Evolutionary conservation across 108 stramenopile species (phyloP).

Genomic region (Parietichytrium sp.): DNA sequence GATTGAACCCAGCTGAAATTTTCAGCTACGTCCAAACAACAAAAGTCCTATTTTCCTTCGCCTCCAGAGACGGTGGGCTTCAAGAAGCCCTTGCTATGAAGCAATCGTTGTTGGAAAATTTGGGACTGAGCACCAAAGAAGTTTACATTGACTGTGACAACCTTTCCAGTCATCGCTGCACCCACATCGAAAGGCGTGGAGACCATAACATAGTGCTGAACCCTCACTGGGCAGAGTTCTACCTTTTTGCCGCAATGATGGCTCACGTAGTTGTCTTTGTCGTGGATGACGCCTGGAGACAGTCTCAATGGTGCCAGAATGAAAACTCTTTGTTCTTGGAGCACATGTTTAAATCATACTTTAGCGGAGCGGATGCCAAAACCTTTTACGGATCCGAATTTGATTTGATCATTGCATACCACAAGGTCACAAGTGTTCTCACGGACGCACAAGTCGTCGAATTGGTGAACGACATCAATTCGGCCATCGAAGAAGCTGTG

Average conservation of each 20-base stretch:
- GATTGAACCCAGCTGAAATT: no score
- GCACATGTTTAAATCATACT: not conserved
- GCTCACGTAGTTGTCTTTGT: not conserved
- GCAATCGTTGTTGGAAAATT: no score
- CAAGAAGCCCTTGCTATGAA: no score
- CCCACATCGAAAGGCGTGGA: not conserved
- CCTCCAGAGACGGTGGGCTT: no score
- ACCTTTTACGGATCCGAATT: constrained; percentile 16
- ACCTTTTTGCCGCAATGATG: not conserved
- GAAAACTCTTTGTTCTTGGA: not conserved
- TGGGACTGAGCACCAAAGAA: not conserved
- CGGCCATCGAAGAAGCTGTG: not conserved
- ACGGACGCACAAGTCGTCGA: not conserved
- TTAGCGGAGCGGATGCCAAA: not conserved
- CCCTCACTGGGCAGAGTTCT: not conserved
- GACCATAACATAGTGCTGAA: not conserved
- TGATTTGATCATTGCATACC: constrained; percentile 23
- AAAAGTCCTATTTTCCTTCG: no score
- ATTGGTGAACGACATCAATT: not conserved
- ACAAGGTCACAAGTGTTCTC: not conserved
- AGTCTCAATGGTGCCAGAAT: not conserved
- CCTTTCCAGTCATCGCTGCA: not conserved
- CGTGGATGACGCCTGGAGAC: not conserved
- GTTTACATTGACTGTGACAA: not conserved
- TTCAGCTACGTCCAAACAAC: no score